Base-by-base conservation (phyloP, 2,329 filamentous ascomycete genomes). In the Colletotrichum aenigma region DNA sequence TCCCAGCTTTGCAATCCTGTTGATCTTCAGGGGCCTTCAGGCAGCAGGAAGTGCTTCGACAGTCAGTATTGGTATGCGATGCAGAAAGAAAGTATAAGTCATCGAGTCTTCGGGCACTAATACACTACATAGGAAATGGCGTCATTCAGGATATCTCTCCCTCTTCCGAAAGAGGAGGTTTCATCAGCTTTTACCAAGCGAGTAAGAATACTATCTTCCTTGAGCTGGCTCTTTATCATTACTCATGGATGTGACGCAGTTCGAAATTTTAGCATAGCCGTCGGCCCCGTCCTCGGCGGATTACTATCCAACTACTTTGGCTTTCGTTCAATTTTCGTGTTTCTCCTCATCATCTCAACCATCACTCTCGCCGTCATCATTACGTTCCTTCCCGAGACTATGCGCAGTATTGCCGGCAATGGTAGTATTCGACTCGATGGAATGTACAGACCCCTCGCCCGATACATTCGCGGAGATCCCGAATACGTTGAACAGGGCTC, bases 21-120 rank as follows among this genome's bases (percentile, higher is more conserved):
- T 90, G 71, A 79, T 86, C 4, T 85, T 90, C 28, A 82, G 89
- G 58, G 86, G 83, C 2, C 61, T 90, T 6, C 89, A 90, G 79
- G 86, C 86, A 10, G 85, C 85, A 2, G 88, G 88, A 4, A 88
- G 87, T 76, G 85, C 87, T 2, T 87, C 86, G 2, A 88, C 86
- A 2, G 86, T 88, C 6, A 87, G 86, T 52, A 85, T 89, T 55
- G 87, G 87, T 83, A 82, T 65, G 80, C 9, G 0, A 32, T 21
- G 21, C 18, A n/a, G 24, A 21, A 52, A 21, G 6, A 3, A 21
- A 21, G 10, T 3, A 21, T 2, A 21, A 13, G 4, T 52, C 43
- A 13, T 52, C n/a, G n/a, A 52, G n/a, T 52, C 6, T 0, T 21
- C 24, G 8, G 55, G 26, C 15, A 58, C 21, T 58, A 58, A 28